Conservation (phyloP, 768 basidiomycete species). For the Xerocomellus intermedius region DNA sequence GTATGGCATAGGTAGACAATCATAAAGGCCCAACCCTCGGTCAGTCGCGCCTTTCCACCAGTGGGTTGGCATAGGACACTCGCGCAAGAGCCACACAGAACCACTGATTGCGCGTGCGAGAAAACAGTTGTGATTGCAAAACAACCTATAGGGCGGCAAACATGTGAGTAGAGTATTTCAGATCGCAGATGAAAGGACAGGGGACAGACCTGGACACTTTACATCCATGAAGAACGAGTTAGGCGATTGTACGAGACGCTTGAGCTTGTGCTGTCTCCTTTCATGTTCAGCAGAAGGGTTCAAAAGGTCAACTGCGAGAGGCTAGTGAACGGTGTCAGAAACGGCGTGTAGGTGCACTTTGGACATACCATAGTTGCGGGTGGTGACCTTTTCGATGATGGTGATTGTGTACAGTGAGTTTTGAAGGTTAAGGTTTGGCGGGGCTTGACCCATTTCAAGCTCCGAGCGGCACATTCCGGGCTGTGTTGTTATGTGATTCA, state of each 20-base stretch:
- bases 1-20: neutral
- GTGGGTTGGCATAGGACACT: slow-evolving; percentile 97
- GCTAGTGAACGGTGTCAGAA: slow-evolving; percentile 44
- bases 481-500: neutral
- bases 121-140: slow-evolving; percentile 96
- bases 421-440: slow-evolving; percentile 26
- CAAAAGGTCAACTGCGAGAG: slow-evolving; percentile 97
- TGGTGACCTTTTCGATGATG: slow-evolving; percentile 16
- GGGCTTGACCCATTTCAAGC: slow-evolving; percentile 16
- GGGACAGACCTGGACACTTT: slow-evolving; percentile 88
- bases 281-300: slow-evolving; percentile 89
- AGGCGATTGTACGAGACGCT: slow-evolving; percentile 97
- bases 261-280: slow-evolving; percentile 95
- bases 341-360: neutral
- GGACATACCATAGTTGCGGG: slow-evolving; percentile 21
- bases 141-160: slow-evolving; percentile 59
- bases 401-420: slow-evolving; percentile 20
- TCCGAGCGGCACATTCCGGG: slow-evolving; percentile 19
- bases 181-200: neutral
- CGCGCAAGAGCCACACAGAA: slow-evolving; percentile 89
- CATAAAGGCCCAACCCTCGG: slow-evolving; percentile 73
- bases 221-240: slow-evolving; percentile 99
- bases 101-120: slow-evolving; percentile 98
- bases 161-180: neutral
- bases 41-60: slow-evolving; percentile 96